These are phyloP conservation scores for Magnusiomyces sp. DNA, from an alignment of 1,139 yeast genomes.

Conservation along the genomic window DNA sequence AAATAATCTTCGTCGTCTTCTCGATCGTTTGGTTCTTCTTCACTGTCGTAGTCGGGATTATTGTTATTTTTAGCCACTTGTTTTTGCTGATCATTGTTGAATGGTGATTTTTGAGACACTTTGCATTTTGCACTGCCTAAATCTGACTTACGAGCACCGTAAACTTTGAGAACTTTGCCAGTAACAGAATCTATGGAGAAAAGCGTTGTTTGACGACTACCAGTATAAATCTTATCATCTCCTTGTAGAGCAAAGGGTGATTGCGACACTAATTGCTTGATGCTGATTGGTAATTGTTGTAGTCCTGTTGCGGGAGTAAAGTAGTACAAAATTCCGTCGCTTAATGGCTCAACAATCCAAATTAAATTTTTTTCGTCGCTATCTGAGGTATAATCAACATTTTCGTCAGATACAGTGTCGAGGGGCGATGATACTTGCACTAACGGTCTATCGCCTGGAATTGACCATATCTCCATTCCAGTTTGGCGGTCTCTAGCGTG, in stretches of 20 bases:
- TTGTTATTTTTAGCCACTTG: conserved; percentile 6
- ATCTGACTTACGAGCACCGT: conserved; percentile 39
- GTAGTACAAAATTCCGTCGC: conserved; percentile 79
- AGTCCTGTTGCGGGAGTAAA: conserved; percentile 74
- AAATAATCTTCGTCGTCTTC: conserved; percentile 17
- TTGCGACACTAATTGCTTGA: conserved; percentile 66
- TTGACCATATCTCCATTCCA: conserved; percentile 74
- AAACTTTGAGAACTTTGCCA: conserved; percentile 68
- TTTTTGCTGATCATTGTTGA: not conserved
- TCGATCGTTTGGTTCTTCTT: conserved; percentile 18
- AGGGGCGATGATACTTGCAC: conserved; percentile 25
- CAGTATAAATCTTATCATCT: conserved; percentile 86
- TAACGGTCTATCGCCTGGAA: conserved; percentile 40
- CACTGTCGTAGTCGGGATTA: conserved; percentile 14
- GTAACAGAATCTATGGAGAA: conserved; percentile 65
- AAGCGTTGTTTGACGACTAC: conserved; percentile 67
- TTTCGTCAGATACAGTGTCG: conserved; percentile 12
- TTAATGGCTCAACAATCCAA: conserved; percentile 89
- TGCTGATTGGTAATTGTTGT: conserved; percentile 73
- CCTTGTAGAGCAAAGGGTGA: conserved; percentile 65
- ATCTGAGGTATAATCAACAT: conserved; percentile 6
- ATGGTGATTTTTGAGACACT: not conserved
- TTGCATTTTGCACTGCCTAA: conserved; percentile 23
- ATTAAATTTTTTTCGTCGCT: conserved; percentile 32
- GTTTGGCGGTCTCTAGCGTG: conserved; percentile 73